Conservation (phyloP, 257 asterid genomes). For the Solanum bulbocastanum region DNA sequence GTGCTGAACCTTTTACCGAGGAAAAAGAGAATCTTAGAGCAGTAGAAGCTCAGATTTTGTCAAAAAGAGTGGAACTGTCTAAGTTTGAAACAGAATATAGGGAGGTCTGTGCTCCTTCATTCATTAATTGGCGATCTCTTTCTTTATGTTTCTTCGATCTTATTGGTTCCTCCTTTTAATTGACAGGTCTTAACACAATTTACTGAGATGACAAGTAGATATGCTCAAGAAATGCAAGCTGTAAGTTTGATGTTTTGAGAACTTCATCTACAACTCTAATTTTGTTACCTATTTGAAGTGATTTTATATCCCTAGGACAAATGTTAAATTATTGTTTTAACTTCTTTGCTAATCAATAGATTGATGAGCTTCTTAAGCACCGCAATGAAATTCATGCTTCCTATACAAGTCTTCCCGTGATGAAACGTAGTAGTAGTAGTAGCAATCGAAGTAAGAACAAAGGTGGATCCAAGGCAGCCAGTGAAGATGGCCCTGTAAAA, state of each 20-base stretch:
- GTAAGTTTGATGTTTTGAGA: slow-evolving; percentile 32
- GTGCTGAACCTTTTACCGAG: slow-evolving; percentile 59
- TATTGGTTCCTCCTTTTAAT: slow-evolving; percentile 4
- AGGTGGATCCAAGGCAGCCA: slow-evolving; percentile 35
- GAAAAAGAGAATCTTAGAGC: slow-evolving; percentile 78
- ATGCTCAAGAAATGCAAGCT: slow-evolving; percentile 88
- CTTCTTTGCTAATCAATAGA: slow-evolving; percentile 29
- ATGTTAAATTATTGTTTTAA: not conserved
- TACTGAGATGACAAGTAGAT: slow-evolving; percentile 93
- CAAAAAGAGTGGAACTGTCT: slow-evolving; percentile 84
- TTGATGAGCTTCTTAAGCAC: slow-evolving; percentile 86
- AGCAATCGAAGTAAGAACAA: slow-evolving; percentile 63
- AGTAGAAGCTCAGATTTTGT: slow-evolving; percentile 76
- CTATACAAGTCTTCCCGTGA: slow-evolving; percentile 47
- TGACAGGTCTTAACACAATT: slow-evolving; percentile 87
- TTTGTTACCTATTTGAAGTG: not conserved
- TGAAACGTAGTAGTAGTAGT: slow-evolving; percentile 47
- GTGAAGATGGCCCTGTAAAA: slow-evolving; percentile 40
- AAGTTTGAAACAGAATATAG: slow-evolving; percentile 89
- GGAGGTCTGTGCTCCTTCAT: slow-evolving; percentile 44
- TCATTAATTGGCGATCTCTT: not conserved
- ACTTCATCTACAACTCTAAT: not conserved
- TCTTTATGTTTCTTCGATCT: not conserved
- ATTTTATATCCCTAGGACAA: not conserved
- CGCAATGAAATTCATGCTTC: slow-evolving; percentile 82